Conservation (phyloP, 768 basidiomycete species). For the Stropharia rugosoannulata region DNA sequence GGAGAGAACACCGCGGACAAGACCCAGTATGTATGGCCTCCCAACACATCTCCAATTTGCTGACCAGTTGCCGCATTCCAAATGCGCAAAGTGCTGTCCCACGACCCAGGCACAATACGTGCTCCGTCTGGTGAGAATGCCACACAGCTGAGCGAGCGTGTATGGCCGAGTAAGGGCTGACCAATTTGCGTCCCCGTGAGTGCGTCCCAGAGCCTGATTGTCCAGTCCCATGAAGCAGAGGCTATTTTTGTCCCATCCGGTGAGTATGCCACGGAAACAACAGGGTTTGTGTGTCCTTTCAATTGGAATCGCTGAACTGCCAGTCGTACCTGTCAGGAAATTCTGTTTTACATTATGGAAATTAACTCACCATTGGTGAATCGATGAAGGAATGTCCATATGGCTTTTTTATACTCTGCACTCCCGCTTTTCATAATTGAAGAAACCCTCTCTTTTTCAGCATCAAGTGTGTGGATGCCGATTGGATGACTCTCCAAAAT, state of each 20-base stretch:
- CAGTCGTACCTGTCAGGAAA: conserved; percentile 9
- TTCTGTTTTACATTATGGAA: not conserved
- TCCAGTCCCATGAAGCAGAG: conserved; percentile 1
- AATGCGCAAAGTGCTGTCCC: conserved; percentile 3
- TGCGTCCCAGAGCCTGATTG: conserved; percentile 12
- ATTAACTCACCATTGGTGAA: no score
- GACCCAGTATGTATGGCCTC: not conserved
- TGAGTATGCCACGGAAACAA: conserved; percentile 9
- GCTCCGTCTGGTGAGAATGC: conserved; percentile 5
- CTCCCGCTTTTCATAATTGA: no score
- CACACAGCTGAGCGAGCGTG: conserved; percentile 1
- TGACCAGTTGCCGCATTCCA: conserved; percentile 6
- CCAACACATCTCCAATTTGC: not conserved
- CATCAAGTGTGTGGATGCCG: no score
- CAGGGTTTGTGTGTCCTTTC: not conserved
- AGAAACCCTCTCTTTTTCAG: no score
- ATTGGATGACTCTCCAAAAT: no score
- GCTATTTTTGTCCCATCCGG: conserved; percentile 2
- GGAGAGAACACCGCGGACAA: conserved; percentile 1
- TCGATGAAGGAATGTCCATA: no score
- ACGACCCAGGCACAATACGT: conserved; percentile 1
- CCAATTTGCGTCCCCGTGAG: conserved; percentile 3
- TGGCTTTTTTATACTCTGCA: no score
- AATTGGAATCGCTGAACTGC: not conserved
- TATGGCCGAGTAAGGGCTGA: conserved; percentile 7